These are phyloP conservation scores for Stereum hirsutum DNA, from an alignment of 1,284 basidiomycete species.

Conservation along the genomic window DNA sequence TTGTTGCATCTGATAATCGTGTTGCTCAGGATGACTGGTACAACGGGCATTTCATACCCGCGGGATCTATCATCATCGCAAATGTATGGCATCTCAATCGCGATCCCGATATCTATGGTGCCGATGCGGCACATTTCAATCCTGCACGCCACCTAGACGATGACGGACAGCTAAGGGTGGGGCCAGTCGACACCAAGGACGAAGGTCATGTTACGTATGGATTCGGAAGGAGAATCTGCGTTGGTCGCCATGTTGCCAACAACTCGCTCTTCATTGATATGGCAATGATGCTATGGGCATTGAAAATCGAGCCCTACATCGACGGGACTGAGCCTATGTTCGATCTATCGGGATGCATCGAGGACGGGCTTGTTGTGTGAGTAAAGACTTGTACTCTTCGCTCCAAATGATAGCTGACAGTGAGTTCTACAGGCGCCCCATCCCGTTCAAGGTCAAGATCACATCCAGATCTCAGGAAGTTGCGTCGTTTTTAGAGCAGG, in stretches of 20 bases:
- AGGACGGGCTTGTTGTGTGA: slow-evolving; percentile 4
- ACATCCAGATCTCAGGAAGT: not conserved
- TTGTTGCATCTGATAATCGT: not conserved
- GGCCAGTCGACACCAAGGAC: slow-evolving; percentile 4
- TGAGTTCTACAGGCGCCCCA: not conserved
- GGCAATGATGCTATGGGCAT: slow-evolving; percentile 5
- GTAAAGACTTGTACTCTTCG: not conserved
- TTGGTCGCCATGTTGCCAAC: slow-evolving; percentile 7
- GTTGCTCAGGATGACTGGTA: slow-evolving; percentile 11
- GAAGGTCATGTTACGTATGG: slow-evolving; percentile 6
- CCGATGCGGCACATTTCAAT: slow-evolving; percentile 5
- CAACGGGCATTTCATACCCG: slow-evolving; percentile 15
- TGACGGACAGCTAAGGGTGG: not conserved
- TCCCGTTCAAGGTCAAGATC: slow-evolving; percentile 4
- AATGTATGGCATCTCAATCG: slow-evolving; percentile 11
- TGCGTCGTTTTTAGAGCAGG: slow-evolving; percentile 1
- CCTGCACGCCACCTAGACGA: slow-evolving; percentile 6
- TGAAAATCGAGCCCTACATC: not conserved
- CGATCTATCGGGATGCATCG: slow-evolving; percentile 2
- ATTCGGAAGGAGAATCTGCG: slow-evolving; percentile 3
- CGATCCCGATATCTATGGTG: slow-evolving; percentile 4
- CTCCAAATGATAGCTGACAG: not conserved
- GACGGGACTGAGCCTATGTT: not conserved
- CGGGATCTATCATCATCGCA: slow-evolving; percentile 11
- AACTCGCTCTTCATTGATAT: slow-evolving; percentile 7